phyloP scores from a whole-genome alignment of 306 rosid species.

The Sechiopsis laciniata region DNA sequence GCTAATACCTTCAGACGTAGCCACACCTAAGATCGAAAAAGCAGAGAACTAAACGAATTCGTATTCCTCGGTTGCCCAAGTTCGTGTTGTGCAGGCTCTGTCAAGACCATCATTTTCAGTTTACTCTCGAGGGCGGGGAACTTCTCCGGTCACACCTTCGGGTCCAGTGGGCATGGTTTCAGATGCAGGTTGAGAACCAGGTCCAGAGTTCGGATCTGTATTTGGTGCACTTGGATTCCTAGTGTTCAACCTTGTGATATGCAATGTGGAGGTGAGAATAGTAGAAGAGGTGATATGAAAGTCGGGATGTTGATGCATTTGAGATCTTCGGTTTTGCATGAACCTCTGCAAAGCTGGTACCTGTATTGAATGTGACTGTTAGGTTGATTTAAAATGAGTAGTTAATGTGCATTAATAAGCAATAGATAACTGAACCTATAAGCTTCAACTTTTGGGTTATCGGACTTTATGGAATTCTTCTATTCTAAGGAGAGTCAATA shows the following conservation, averaged over 20 bases:
- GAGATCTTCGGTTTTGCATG: constrained; percentile 82
- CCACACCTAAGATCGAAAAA: constrained; percentile 91
- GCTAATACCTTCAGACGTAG: constrained; percentile 81
- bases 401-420: not conserved
- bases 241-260: constrained; percentile 91
- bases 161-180: constrained; percentile 30
- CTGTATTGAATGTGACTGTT: constrained; percentile 28
- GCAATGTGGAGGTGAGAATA: constrained; percentile 90
- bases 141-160: constrained; percentile 37
- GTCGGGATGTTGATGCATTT: constrained; percentile 87
- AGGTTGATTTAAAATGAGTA: not conserved
- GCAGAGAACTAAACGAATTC: constrained; percentile 75
- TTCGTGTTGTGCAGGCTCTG: constrained; percentile 49
- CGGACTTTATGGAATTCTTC: no score
- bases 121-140: constrained; percentile 35
- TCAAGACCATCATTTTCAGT: constrained; percentile 38
- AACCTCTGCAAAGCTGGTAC: constrained; percentile 95
- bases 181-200: constrained; percentile 50
- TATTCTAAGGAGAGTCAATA: no score
- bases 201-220: constrained; percentile 39
- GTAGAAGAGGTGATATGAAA: constrained; percentile 96
- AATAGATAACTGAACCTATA: not conserved
- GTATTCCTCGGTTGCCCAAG: constrained; percentile 61
- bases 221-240: constrained; percentile 52
- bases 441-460: no score